Base-by-base conservation (phyloP, 495 filamentous ascomycete species). In the Penicillium tannophilum region DNA sequence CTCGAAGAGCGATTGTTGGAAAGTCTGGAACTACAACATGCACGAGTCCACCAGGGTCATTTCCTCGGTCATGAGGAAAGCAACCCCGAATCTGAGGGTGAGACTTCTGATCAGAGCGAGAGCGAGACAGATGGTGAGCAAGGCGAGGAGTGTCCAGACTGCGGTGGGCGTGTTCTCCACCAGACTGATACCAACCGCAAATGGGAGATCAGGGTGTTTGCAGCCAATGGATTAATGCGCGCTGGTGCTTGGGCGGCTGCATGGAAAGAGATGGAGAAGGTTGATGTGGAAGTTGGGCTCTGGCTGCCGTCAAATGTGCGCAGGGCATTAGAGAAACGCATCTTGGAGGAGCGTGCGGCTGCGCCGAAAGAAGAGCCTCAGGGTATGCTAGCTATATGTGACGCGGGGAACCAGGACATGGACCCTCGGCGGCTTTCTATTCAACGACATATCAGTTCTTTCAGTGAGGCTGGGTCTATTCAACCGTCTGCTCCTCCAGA, bases 191-290 rank as follows among this genome's bases (percentile, higher is more conserved):
- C 59, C 3, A 72, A 66, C 23, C 85, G 83, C 63, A 82, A 89
- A 49, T 98, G 91, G 83, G 86, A 93, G 51, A 79, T 98, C 61
- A 89, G 90, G 63, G 86, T 98, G 12, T 98, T 91, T 59, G 94
- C 94, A 2, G 90, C 90, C 3, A 98, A 98, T 71, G 94, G 94
- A 0, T 76, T 98, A 52, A 93, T 98, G 90, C 83, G 86, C 43
- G 86, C 91, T 12, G 92, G 91, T 3, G 93, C 94, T 0, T 98
- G 94, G 94, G 86, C 86, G 28, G 91, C 92, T 16, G 92, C 90
- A 33, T 98, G 94, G 94, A 87, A 82, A 54, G 93, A 97, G 69
- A 98, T 98, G 94, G 94, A 98, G 72, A 83, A 93, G 31, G 90
- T 98, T 8, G 94, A 98, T 72, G 89, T 95, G 1, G 94, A 98